Percentiles rank a stretch among this genome's conserved stretches.
These are phyloP conservation scores for Diaporthe vaccinii DNA, from an alignment of 2,329 filamentous ascomycete species.

Conservation along the genomic window DNA sequence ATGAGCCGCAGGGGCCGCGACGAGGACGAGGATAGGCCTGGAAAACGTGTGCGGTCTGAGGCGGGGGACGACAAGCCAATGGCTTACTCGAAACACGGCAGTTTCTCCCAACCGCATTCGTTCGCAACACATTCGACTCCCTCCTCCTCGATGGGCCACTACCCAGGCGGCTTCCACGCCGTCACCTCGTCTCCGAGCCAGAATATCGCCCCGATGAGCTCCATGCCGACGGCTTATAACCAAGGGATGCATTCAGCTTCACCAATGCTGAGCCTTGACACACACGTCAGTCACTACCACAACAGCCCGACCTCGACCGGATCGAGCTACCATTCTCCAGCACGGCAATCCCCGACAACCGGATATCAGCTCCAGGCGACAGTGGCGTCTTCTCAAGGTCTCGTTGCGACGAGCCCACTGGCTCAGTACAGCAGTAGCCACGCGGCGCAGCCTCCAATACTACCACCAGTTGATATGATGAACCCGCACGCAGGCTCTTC, in stretches of 20 bases:
- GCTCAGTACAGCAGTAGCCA: slow-evolving; percentile 39
- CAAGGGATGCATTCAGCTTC: slow-evolving; percentile 31
- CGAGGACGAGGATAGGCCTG: slow-evolving; percentile 37
- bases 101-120: slow-evolving; percentile 36
- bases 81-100: slow-evolving; percentile 39
- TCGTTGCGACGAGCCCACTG: slow-evolving; percentile 37
- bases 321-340: slow-evolving; percentile 41
- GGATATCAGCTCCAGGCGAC: slow-evolving; percentile 37
- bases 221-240: slow-evolving; percentile 35
- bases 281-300: slow-evolving; percentile 37
- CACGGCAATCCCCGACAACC: slow-evolving; percentile 37
- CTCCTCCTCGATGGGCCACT: slow-evolving; percentile 36
- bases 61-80: slow-evolving; percentile 33
- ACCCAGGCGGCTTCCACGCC: slow-evolving; percentile 32
- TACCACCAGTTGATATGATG: slow-evolving; percentile 39
- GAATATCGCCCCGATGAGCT: slow-evolving; percentile 36
- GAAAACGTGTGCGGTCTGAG: slow-evolving; percentile 40
- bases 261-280: slow-evolving; percentile 38
- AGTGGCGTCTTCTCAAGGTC: slow-evolving; percentile 30
- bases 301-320: slow-evolving; percentile 39
- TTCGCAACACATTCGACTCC: slow-evolving; percentile 38
- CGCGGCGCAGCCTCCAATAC: slow-evolving; percentile 26
- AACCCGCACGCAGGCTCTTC: slow-evolving; percentile 37
- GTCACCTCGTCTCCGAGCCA: slow-evolving; percentile 40
- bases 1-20: slow-evolving; percentile 34